phyloP scores from a whole-genome alignment of 148 eudicot genomes.

The Heliosperma pusillum region DNA sequence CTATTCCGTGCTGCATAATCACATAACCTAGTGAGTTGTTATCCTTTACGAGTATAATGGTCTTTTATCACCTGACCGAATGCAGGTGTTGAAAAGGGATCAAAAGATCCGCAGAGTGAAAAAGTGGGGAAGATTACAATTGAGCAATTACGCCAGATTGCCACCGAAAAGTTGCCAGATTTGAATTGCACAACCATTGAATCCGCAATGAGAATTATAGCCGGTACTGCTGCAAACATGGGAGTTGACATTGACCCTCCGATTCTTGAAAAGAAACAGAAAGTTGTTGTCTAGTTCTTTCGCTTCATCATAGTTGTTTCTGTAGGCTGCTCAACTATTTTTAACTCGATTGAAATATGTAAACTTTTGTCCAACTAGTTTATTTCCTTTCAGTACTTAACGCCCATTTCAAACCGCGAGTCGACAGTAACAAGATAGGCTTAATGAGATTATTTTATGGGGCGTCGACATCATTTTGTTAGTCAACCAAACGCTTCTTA shows the following conservation, averaged over 20 bases:
- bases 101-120: constrained; percentile 70
- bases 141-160: constrained; percentile 74
- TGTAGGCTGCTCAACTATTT: not conserved
- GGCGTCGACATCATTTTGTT: too few relatives aligned
- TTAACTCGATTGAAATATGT: too few relatives aligned
- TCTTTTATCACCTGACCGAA: not conserved
- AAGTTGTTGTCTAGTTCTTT: constrained; percentile 34
- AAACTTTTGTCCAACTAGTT: not conserved
- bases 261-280: constrained; percentile 60
- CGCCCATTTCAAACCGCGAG: not conserved
- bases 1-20: too few relatives aligned
- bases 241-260: constrained; percentile 94
- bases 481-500: not conserved
- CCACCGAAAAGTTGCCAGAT: constrained; percentile 87
- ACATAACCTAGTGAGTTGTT: too few relatives aligned
- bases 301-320: not conserved
- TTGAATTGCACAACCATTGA: constrained; percentile 76
- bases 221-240: constrained; percentile 97
- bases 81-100: constrained; percentile 92
- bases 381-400: not conserved
- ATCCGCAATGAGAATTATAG: constrained; percentile 96
- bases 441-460: too few relatives aligned
- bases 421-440: not conserved
- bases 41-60: not conserved
- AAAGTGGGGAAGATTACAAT: constrained; percentile 85